Conservation (phyloP, 2,329 filamentous ascomycete species). For the Arthrobotrys iridis region DNA sequence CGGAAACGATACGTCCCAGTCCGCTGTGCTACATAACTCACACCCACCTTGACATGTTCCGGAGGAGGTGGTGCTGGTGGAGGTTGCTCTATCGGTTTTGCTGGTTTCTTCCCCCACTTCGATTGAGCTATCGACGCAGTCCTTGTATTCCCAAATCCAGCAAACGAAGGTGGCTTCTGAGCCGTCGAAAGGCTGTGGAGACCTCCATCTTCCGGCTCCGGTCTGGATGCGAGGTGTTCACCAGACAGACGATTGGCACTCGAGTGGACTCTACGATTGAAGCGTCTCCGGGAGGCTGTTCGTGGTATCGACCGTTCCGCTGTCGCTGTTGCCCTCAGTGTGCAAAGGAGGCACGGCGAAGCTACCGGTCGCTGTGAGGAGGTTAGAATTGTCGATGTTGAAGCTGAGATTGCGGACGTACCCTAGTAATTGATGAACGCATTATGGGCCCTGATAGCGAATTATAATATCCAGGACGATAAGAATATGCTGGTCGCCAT, state of each 20-base stretch:
- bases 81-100: constrained; percentile 2
- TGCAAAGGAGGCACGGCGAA: constrained; percentile 51
- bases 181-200: constrained; percentile 16
- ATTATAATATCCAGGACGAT: neutral
- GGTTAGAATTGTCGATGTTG: constrained; percentile 18
- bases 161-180: constrained; percentile 14
- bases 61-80: constrained; percentile 2
- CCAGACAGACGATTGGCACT: constrained; percentile 40
- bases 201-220: constrained; percentile 21
- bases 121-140: constrained; percentile 21
- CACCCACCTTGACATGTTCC: no score
- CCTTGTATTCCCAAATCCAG: constrained; percentile 15
- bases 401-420: constrained; percentile 16
- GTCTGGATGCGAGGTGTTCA: constrained; percentile 35
- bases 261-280: constrained; percentile 44
- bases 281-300: constrained; percentile 16
- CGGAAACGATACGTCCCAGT: neutral
- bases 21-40: neutral
- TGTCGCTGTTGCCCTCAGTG: constrained; percentile 39
- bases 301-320: constrained; percentile 24
- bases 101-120: constrained; percentile 29
- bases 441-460: constrained; percentile 9
- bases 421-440: constrained; percentile 41
- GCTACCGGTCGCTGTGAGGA: constrained; percentile 26
- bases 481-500: neutral